Evolutionary conservation across 306 rosid genomes (phyloP).

Genomic region (peach (Prunus persica)): DNA sequence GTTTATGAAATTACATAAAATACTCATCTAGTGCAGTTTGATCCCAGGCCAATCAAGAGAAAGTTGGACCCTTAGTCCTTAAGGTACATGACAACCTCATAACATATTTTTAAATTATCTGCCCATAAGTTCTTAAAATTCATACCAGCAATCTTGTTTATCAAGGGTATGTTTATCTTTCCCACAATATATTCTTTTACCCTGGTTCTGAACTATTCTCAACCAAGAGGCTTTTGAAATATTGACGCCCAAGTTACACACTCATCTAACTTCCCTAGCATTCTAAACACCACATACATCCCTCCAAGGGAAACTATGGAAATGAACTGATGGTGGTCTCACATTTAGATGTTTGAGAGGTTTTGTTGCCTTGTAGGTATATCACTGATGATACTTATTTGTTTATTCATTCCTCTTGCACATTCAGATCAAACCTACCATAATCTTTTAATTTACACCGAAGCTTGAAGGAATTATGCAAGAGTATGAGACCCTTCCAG

Average conservation of each 20-base stretch:
- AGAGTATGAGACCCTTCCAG: neutral
- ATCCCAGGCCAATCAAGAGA: too few species aligned
- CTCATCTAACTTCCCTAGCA: neutral
- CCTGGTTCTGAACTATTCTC: neutral
- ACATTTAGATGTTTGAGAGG: neutral
- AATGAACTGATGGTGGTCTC: neutral
- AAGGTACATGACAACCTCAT: too few species aligned
- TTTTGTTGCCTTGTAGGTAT: neutral
- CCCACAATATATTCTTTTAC: neutral
- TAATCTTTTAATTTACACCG: neutral
- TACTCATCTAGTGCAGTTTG: too few species aligned
- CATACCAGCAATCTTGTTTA: neutral
- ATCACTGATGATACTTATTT: neutral
- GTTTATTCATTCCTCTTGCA: neutral
- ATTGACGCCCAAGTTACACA: neutral
- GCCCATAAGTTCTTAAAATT: too few species aligned
- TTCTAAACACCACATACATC: neutral
- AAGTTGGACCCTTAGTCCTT: too few species aligned
- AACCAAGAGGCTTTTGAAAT: neutral
- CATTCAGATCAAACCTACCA: neutral
- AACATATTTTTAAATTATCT: too few species aligned
- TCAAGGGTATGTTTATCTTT: neutral
- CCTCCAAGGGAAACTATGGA: neutral
- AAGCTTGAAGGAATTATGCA: neutral
- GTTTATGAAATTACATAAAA: too few species aligned